A percentile compares a stretch with the other conserved stretches of the same genome.
phyloP scores from a whole-genome alignment of 768 basidiomycete genomes.

The Suillus cothurnatus region DNA sequence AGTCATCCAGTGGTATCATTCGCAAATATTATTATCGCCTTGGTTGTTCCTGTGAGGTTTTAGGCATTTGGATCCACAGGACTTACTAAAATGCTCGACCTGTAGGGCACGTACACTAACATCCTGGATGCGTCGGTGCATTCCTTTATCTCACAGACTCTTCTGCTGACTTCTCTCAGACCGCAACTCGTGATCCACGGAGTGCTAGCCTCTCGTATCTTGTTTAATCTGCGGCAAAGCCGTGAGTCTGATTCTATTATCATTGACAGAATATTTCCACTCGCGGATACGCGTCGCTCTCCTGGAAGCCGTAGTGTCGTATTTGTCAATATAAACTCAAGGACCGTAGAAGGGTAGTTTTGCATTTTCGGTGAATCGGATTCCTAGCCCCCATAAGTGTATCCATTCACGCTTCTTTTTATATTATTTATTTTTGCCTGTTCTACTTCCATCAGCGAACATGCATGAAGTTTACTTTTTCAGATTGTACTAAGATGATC shows the following conservation, averaged over 20 bases:
- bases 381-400: no score
- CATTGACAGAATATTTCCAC: background rate
- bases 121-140: background rate
- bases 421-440: no score
- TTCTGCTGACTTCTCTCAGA: background rate
- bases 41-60: background rate
- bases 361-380: no score
- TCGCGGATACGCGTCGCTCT: background rate
- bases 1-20: background rate
- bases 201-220: slow-evolving; percentile 4
- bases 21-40: background rate
- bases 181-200: background rate
- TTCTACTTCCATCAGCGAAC: no score
- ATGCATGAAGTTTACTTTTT: no score
- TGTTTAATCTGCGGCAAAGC: slow-evolving; percentile 7
- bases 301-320: no score
- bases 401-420: no score
- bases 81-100: background rate
- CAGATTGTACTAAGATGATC: no score
- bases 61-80: background rate
- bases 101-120: background rate
- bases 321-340: no score
- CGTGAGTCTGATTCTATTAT: background rate
- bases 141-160: background rate
- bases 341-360: no score